Evolutionary conservation across 305 asterid species (phyloP).

Genomic region (Nicotiana rustica): DNA sequence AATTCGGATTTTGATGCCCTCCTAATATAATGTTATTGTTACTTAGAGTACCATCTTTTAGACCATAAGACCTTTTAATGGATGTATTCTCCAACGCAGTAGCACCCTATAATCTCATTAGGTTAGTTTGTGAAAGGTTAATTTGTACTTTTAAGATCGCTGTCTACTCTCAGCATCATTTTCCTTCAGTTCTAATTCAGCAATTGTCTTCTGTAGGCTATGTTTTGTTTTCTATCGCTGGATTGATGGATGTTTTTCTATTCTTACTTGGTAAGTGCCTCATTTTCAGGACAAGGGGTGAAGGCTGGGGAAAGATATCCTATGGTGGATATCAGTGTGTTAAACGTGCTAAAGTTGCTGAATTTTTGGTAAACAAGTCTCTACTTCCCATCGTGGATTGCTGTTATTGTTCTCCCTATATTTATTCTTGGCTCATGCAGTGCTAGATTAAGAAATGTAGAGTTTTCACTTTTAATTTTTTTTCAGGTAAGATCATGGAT

Average conservation of each 20-base stretch:
- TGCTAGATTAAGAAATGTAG: neutral
- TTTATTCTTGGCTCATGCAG: constrained; percentile 22
- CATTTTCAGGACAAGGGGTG: constrained; percentile 74
- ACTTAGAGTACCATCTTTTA: neutral
- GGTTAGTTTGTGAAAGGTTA: neutral
- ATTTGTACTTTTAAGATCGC: neutral
- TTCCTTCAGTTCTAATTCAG: neutral
- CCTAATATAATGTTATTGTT: constrained; percentile 19
- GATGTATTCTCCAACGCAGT: constrained; percentile 9
- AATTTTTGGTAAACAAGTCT: constrained; percentile 64
- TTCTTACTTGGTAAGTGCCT: constrained; percentile 24
- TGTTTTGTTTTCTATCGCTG: neutral
- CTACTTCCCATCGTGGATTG: constrained; percentile 6
- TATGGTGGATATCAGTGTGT: constrained; percentile 80
- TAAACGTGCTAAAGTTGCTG: constrained; percentile 91
- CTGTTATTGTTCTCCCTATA: neutral
- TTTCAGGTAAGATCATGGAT: constrained; percentile 91
- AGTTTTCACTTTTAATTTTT: neutral
- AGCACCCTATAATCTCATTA: constrained; percentile 21
- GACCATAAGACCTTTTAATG: neutral
- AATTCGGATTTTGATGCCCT: neutral
- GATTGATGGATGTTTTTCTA: constrained; percentile 19
- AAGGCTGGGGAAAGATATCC: constrained; percentile 98
- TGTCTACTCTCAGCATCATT: neutral
- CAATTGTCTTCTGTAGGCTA: neutral